Evolutionary conservation across 2,329 filamentous ascomycete species (phyloP).

Genomic region (Seiridium unicorne): DNA sequence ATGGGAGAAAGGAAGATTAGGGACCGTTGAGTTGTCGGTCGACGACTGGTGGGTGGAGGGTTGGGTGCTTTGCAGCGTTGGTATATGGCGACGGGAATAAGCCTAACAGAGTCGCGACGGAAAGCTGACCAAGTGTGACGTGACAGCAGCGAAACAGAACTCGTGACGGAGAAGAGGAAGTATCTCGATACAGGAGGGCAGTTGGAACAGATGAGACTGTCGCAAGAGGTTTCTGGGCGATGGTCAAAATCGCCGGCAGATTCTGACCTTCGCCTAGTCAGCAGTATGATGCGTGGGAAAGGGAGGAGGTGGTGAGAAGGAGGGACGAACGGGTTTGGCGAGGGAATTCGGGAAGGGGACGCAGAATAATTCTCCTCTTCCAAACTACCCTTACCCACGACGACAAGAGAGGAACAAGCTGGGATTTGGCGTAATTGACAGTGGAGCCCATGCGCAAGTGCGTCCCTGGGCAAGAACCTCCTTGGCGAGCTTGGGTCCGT

Average conservation of each 20-base stretch:
- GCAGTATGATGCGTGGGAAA: background rate
- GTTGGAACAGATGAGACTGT: background rate
- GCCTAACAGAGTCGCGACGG: background rate
- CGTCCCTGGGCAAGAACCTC: slow-evolving; percentile 5
- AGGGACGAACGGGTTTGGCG: slow-evolving; percentile 9
- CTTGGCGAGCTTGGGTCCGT: background rate
- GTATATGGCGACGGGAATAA: background rate
- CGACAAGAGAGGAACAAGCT: slow-evolving; percentile 8
- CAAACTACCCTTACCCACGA: slow-evolving; percentile 13
- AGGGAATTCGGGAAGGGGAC: slow-evolving; percentile 11
- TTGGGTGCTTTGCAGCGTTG: background rate
- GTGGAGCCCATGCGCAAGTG: slow-evolving; percentile 11
- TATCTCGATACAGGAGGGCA: background rate
- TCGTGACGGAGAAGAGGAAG: background rate
- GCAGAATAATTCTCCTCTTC: slow-evolving; percentile 9
- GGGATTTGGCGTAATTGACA: slow-evolving; percentile 9
- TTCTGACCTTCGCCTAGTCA: background rate
- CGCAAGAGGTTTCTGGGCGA: background rate
- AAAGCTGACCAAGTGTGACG: background rate
- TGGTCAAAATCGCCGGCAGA: background rate
- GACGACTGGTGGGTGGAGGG: background rate
- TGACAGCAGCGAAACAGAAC: background rate
- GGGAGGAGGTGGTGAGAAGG: slow-evolving; percentile 1
- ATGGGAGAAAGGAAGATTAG: background rate
- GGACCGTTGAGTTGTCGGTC: background rate